Conservation (phyloP, 768 basidiomycete species). For the Suillus americanus region DNA sequence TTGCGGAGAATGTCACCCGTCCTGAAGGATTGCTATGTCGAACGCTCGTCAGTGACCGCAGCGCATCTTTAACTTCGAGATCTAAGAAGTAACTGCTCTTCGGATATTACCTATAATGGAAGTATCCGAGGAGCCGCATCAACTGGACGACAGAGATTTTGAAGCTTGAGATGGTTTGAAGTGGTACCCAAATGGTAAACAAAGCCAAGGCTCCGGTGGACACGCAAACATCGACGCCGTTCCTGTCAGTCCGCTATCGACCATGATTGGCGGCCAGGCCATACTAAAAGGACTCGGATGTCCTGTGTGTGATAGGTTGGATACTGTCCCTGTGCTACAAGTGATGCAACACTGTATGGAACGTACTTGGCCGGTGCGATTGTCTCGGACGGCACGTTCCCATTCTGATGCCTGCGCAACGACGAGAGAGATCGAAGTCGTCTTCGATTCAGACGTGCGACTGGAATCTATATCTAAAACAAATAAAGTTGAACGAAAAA, state of each 20-base stretch:
- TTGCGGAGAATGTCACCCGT: not conserved
- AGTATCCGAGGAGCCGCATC: not conserved
- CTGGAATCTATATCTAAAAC: not conserved
- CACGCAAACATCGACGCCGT: not conserved
- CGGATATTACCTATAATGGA: not conserved
- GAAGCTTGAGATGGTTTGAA: not conserved
- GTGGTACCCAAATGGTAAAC: not conserved
- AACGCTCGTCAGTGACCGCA: not conserved
- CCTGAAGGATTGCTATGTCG: not conserved
- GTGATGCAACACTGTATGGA: not conserved
- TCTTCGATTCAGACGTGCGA: not conserved
- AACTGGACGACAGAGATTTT: not conserved
- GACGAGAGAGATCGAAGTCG: not conserved
- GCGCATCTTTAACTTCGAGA: not conserved
- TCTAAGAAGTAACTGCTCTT: not conserved
- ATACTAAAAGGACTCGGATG: not conserved
- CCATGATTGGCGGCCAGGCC: not conserved
- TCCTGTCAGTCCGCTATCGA: not conserved
- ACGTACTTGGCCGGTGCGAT: not conserved
- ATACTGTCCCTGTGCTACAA: not conserved
- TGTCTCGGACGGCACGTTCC: not conserved
- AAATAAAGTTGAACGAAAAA: not conserved
- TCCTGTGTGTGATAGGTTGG: not conserved
- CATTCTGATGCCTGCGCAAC: not conserved
- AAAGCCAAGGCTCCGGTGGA: not conserved